These are phyloP conservation scores for Zygosaccharomyces sapae DNA, from an alignment of 1,139 yeast species.

Conservation along the genomic window DNA sequence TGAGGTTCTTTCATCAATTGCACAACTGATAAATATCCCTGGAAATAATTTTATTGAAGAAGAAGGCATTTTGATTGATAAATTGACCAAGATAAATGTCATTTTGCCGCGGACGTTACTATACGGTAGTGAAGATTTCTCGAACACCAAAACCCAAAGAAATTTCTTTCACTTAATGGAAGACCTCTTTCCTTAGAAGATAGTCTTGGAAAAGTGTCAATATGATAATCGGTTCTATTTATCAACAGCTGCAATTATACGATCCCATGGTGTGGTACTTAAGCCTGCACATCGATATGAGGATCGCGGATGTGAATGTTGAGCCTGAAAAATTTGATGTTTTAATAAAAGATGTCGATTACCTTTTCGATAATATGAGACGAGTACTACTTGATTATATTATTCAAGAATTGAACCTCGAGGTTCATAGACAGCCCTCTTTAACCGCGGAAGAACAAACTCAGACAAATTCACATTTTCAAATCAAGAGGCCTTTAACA, in stretches of 20 bases:
- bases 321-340: constrained; percentile 47
- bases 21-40: constrained; percentile 20
- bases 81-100: constrained; percentile 15
- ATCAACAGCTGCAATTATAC: constrained; percentile 22
- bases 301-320: constrained; percentile 40
- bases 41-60: constrained; percentile 20
- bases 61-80: constrained; percentile 16
- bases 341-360: constrained; percentile 29
- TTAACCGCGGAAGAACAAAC: not conserved
- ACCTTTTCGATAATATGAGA: constrained; percentile 14
- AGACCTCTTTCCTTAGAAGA: constrained; percentile 34
- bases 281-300: constrained; percentile 16
- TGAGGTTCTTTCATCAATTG: constrained; percentile 21
- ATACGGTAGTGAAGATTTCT: constrained; percentile 21
- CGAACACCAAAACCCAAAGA: constrained; percentile 23
- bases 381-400: constrained; percentile 5
- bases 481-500: constrained; percentile 1
- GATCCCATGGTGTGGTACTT: constrained; percentile 38
- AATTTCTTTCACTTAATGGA: constrained; percentile 37
- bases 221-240: constrained; percentile 27
- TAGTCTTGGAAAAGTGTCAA: constrained; percentile 33
- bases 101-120: constrained; percentile 37
- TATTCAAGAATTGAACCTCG: constrained; percentile 7
- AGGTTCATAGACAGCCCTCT: not conserved
- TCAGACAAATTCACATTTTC: not conserved